A percentile compares a stretch with the other conserved stretches of the same genome.
These are phyloP conservation scores for Neurospora sp. DNA, from an alignment of 495 filamentous ascomycete genomes.

Conservation along the genomic window DNA sequence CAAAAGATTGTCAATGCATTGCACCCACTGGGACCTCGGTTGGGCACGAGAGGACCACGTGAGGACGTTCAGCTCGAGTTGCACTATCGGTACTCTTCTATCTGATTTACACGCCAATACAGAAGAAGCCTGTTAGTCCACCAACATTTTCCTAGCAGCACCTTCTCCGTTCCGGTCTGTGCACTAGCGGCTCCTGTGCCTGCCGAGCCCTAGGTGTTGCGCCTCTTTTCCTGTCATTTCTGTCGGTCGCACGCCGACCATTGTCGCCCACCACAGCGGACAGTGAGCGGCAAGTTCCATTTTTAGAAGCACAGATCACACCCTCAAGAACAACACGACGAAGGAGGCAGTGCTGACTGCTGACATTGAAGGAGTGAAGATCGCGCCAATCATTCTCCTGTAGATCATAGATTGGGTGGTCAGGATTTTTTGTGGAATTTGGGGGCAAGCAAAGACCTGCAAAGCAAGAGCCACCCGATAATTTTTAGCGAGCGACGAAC, in stretches of 20 bases:
- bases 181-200: background rate
- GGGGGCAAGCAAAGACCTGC: background rate
- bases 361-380: background rate
- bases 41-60: background rate
- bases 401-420: background rate
- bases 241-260: background rate
- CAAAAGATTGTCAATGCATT: background rate
- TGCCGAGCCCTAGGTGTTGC: background rate
- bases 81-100: accelerated
- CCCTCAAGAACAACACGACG: background rate
- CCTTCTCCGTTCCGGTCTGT: background rate
- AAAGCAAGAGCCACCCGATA: background rate
- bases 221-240: background rate
- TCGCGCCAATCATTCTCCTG: background rate
- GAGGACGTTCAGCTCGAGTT: background rate
- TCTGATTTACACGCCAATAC: accelerated
- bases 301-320: background rate
- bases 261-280: background rate
- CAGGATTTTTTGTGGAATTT: background rate
- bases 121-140: background rate
- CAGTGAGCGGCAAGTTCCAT: background rate
- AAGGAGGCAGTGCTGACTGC: background rate
- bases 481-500: background rate
- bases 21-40: background rate
- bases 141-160: background rate